Evolutionary conservation across 139 green algal species (phyloP).

Genomic region (Monoraphidium neglectum): DNA sequence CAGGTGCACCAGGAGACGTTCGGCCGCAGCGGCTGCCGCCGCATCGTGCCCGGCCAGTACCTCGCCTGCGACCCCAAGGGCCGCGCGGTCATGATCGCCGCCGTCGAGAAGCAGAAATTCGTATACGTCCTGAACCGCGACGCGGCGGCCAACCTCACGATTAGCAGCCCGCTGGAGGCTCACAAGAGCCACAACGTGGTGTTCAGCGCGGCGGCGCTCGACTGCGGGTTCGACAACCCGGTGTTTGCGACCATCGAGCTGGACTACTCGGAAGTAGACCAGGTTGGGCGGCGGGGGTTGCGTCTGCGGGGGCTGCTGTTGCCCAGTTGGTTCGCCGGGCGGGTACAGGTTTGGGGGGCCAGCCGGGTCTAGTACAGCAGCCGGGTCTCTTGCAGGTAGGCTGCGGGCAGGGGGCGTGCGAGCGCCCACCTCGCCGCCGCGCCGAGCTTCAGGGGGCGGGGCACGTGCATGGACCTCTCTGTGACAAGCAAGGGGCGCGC

Average conservation of each 20-base stretch:
- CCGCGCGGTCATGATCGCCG: conserved; percentile 91
- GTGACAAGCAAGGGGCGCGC: neutral
- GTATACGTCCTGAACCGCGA: conserved; percentile 99
- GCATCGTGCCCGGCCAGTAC: conserved; percentile 96
- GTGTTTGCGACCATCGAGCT: conserved; percentile 98
- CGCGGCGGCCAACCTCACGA: conserved; percentile 92
- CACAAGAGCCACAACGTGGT: conserved; percentile 93
- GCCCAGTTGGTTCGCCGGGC: neutral
- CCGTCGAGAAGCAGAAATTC: conserved; percentile 98
- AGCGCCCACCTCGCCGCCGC: neutral
- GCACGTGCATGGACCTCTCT: too few species aligned
- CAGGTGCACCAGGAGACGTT: conserved; percentile 95
- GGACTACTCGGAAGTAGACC: conserved; percentile 92
- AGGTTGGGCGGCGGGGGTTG: conserved; percentile 46
- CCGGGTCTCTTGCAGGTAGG: too few species aligned
- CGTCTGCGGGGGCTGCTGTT: neutral
- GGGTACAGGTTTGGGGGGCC: neutral
- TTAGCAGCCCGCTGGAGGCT: conserved; percentile 96
- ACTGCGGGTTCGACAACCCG: conserved; percentile 99
- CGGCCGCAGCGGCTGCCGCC: conserved; percentile 90
- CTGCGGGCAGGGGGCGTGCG: neutral
- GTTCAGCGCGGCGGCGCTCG: conserved; percentile 84
- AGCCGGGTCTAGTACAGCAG: neutral
- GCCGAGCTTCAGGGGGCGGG: too few species aligned
- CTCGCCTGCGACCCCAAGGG: conserved; percentile 93